Evolutionary conservation across 495 filamentous ascomycete species (phyloP).

Genomic region (Glarea lozoyensis): DNA sequence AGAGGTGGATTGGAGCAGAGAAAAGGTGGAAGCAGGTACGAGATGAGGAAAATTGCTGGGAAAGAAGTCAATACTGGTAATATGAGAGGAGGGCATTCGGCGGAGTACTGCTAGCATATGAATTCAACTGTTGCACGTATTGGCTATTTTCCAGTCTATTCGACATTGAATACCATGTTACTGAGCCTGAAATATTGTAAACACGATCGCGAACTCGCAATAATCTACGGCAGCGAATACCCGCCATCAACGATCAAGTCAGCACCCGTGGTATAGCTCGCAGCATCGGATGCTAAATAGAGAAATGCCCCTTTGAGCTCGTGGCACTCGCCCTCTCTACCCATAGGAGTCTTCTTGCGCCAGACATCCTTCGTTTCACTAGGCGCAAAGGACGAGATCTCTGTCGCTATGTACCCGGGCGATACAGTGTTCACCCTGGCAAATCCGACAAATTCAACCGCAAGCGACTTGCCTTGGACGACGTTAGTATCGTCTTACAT

Average conservation of each 20-base stretch:
- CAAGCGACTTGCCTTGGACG: constrained; percentile 38
- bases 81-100: too few relatives aligned
- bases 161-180: too few relatives aligned
- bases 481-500: too few relatives aligned
- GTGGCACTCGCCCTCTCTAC: constrained; percentile 59
- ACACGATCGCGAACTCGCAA: too few relatives aligned
- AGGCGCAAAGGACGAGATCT: constrained; percentile 62
- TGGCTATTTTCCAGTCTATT: too few relatives aligned
- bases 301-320: constrained; percentile 78
- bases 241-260: constrained; percentile 50
- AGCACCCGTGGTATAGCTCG: constrained; percentile 40
- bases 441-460: constrained; percentile 70
- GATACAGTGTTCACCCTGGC: constrained; percentile 63
- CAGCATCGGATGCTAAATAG: constrained; percentile 64
- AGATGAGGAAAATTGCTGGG: too few relatives aligned
- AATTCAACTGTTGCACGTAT: too few relatives aligned
- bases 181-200: too few relatives aligned
- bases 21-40: too few relatives aligned
- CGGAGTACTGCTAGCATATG: too few relatives aligned
- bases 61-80: too few relatives aligned
- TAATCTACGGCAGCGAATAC: constrained; percentile 21
- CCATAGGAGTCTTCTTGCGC: constrained; percentile 66
- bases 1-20: too few relatives aligned
- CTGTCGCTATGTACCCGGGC: constrained; percentile 71
- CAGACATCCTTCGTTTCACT: constrained; percentile 60